These are phyloP conservation scores for Pichia sp. DNA, from an alignment of 1,139 yeast genomes.

Conservation along the genomic window DNA sequence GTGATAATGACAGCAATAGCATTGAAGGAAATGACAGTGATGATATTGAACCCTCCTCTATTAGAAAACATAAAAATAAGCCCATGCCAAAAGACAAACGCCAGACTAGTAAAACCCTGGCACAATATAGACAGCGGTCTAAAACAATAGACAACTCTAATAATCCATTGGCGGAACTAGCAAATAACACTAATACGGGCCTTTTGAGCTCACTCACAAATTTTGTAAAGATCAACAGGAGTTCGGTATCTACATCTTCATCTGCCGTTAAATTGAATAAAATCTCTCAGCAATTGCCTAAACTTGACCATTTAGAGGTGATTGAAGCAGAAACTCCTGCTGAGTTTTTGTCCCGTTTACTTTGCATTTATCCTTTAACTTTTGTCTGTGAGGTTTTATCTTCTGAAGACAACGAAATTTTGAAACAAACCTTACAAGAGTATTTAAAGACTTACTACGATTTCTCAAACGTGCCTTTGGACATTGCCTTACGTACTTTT, in stretches of 20 bases:
- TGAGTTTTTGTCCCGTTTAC: constrained; percentile 22
- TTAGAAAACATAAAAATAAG: neutral
- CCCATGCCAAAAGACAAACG: neutral
- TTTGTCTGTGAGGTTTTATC: constrained; percentile 21
- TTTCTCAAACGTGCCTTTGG: constrained; percentile 52
- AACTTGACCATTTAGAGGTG: constrained; percentile 15
- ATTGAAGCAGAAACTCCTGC: constrained; percentile 19
- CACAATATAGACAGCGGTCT: constrained; percentile 26
- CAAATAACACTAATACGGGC: constrained; percentile 19
- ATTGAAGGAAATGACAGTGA: neutral
- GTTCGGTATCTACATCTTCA: constrained; percentile 6
- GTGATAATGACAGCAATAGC: neutral
- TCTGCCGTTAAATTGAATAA: constrained; percentile 1
- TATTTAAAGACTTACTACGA: constrained; percentile 41
- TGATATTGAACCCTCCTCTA: neutral
- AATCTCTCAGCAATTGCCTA: neutral
- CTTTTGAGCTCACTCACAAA: constrained; percentile 29
- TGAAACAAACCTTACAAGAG: constrained; percentile 34
- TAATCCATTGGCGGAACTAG: constrained; percentile 16
- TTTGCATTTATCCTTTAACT: constrained; percentile 23
- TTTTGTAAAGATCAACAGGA: constrained; percentile 25
- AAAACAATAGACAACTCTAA: constrained; percentile 29
- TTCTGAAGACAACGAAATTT: constrained; percentile 19
- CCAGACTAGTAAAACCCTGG: too few species aligned
- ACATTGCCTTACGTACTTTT: constrained; percentile 55